A percentile compares a stretch with the other conserved stretches of the same genome.
These are phyloP conservation scores for Xylariaceae sp. DNA, from an alignment of 2,329 filamentous ascomycete species.

Conservation along the genomic window DNA sequence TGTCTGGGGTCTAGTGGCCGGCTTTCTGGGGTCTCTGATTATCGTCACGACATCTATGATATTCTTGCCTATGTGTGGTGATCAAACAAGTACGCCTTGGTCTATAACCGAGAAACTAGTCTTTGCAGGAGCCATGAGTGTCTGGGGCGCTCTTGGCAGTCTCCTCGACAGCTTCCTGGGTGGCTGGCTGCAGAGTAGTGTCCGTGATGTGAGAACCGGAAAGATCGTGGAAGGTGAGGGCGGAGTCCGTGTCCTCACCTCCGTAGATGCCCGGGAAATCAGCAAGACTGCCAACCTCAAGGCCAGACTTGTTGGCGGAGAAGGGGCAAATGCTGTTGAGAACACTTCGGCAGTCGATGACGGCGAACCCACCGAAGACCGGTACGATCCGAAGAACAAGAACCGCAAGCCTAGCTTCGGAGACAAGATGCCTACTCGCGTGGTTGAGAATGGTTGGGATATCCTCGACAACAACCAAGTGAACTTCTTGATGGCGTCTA, in stretches of 20 bases:
- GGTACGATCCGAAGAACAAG: constrained; percentile 47
- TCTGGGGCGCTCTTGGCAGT: constrained; percentile 74
- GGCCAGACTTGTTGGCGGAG: constrained; percentile 38
- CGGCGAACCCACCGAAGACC: constrained; percentile 35
- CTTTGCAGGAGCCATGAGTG: constrained; percentile 54
- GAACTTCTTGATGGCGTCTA: constrained; percentile 83
- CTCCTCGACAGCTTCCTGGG: constrained; percentile 84
- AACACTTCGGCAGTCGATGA: constrained; percentile 34
- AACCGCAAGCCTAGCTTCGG: constrained; percentile 49
- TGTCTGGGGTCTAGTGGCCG: constrained; percentile 64
- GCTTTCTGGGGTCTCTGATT: constrained; percentile 67
- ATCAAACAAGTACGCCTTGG: constrained; percentile 46
- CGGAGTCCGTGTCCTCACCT: constrained; percentile 54
- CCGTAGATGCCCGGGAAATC: constrained; percentile 30
- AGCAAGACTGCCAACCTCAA: constrained; percentile 38
- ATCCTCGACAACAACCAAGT: constrained; percentile 92
- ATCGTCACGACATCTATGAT: constrained; percentile 60
- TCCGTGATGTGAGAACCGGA: constrained; percentile 75
- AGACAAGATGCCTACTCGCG: constrained; percentile 53
- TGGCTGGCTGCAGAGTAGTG: constrained; percentile 76
- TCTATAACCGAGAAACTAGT: constrained; percentile 39
- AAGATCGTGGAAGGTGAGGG: constrained; percentile 87
- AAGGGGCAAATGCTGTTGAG: constrained; percentile 42
- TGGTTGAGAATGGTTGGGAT: constrained; percentile 62
- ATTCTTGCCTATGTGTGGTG: constrained; percentile 63